Percentiles rank a stretch among this genome's conserved stretches.
Conservation (phyloP, 2,329 filamentous ascomycete species). For the Neocucurbitaria cava region DNA sequence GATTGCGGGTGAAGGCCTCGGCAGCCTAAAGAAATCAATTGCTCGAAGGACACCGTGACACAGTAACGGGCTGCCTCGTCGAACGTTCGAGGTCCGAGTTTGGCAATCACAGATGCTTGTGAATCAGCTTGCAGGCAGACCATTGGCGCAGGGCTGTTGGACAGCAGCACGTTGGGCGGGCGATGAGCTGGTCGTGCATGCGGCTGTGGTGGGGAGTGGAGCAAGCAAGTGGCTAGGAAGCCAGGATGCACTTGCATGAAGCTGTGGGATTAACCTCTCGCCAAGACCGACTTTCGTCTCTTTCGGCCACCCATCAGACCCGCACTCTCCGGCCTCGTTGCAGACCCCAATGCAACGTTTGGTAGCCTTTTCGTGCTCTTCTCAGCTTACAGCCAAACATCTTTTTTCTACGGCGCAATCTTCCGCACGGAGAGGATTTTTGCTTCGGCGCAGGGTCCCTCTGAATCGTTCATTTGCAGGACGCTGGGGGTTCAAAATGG, state of each 20-base stretch:
- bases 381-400: conserved; percentile 1
- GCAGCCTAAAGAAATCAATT: conserved; percentile 15
- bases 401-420: conserved; percentile 1
- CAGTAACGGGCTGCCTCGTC: conserved; percentile 7
- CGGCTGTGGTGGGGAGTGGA: conserved; percentile 20
- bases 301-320: conserved; percentile 25
- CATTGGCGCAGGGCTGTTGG: conserved; percentile 14
- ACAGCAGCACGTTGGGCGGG: conserved; percentile 26
- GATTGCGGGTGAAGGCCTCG: conserved; percentile 13
- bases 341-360: conserved; percentile 4
- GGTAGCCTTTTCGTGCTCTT: not conserved
- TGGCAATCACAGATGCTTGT: conserved; percentile 1
- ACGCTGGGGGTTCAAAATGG: not conserved
- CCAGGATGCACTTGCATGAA: conserved; percentile 7
- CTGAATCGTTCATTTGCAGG: not conserved
- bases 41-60: conserved; percentile 9
- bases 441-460: not conserved
- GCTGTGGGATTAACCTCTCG: conserved; percentile 32
- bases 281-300: conserved; percentile 19
- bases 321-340: conserved; percentile 20
- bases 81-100: not conserved
- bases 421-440: not conserved
- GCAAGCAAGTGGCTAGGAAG: conserved; percentile 24
- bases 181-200: conserved; percentile 31
- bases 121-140: not conserved